Evolutionary conservation across 2,329 filamentous ascomycete species (phyloP).

Genomic region (Neocatenulostroma microsporum): DNA sequence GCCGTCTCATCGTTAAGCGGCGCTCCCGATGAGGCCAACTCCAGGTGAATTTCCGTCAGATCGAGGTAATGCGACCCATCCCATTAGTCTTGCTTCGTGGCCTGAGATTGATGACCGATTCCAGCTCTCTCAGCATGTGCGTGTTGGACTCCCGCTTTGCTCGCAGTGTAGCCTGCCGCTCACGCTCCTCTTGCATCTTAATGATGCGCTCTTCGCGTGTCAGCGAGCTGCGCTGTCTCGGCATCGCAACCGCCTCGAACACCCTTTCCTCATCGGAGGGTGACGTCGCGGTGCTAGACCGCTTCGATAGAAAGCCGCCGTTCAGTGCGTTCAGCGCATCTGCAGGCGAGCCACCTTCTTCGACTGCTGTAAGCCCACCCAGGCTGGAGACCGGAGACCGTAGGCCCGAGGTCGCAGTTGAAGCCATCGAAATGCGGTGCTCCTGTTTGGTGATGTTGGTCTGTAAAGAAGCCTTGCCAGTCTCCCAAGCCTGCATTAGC

Average conservation of each 20-base stretch:
- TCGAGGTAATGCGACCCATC: constrained; percentile 9
- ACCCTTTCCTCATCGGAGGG: constrained; percentile 57
- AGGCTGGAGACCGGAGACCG: constrained; percentile 47
- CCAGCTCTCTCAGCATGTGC: constrained; percentile 86
- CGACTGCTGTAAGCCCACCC: constrained; percentile 53
- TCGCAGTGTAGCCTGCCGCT: constrained; percentile 60
- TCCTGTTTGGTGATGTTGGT: constrained; percentile 76
- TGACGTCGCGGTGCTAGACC: constrained; percentile 42
- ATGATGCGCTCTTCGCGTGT: constrained; percentile 79
- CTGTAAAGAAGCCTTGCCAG: constrained; percentile 71
- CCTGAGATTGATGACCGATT: constrained; percentile 63
- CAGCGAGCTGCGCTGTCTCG: constrained; percentile 58
- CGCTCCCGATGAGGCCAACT: no score
- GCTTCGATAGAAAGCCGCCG: constrained; percentile 50
- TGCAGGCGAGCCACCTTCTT: constrained; percentile 50
- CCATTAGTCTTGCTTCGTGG: constrained; percentile 8
- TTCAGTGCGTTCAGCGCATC: constrained; percentile 72
- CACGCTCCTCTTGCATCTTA: constrained; percentile 81
- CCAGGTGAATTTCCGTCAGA: no score
- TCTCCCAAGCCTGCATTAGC: constrained; percentile 44
- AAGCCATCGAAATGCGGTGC: constrained; percentile 47
- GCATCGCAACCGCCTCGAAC: constrained; percentile 82
- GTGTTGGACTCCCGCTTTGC: constrained; percentile 74
- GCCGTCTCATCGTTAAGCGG: no score
- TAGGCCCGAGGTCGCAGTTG: constrained; percentile 34